Base-by-base conservation (phyloP, 768 basidiomycete species). In the Guyanaporus albipodus region DNA sequence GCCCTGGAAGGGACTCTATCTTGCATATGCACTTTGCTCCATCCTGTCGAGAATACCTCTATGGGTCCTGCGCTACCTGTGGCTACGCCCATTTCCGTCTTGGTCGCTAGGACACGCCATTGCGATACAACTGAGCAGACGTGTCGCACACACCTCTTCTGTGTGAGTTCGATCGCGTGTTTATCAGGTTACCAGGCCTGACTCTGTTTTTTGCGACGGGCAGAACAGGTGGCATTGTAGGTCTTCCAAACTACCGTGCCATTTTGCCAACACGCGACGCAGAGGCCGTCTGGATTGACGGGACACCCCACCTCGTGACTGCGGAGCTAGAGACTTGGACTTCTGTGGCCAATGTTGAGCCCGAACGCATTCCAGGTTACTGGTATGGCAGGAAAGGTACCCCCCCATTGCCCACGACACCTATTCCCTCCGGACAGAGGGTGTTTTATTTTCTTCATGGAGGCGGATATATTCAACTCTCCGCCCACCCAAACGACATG, bases 401-500 rank as follows among this genome's bases (percentile, higher is more conserved):
- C 4, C 70, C 38, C 47, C 61, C 21, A 52, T 70, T 38, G 72
- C 69, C 29, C 62, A 68, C 48, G 4, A 33, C 41, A 19, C 49
- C 70, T 1, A 73, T 77, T 4, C 61, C 57, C 37, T 68, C 70
- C 1, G 77, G 75, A 18, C 79, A 82, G 61, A 80, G 78, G 51
- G 73, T 83, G 4, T 58, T 82, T n/a, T 78, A 78, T 56, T 67
- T 68, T 38, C 61, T 87, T n/a, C 85, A 86, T 50, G 83, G 83
- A 17, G 83, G 83, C 6, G 82, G 70, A 1, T 85, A 79, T 53
- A 63, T 70, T 23, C 67, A 68, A 17, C 57, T 77, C 6, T 79
- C 80, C 8, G 83, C 80, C 2, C 77, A 80, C 52, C 83, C 83
- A n/a, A 62, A 62, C 4, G 75, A 77, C 43, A 46, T 65, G 29